Evolutionary conservation across 2,329 filamentous ascomycete species (phyloP).

Genomic region (Fusarium kyushuense): DNA sequence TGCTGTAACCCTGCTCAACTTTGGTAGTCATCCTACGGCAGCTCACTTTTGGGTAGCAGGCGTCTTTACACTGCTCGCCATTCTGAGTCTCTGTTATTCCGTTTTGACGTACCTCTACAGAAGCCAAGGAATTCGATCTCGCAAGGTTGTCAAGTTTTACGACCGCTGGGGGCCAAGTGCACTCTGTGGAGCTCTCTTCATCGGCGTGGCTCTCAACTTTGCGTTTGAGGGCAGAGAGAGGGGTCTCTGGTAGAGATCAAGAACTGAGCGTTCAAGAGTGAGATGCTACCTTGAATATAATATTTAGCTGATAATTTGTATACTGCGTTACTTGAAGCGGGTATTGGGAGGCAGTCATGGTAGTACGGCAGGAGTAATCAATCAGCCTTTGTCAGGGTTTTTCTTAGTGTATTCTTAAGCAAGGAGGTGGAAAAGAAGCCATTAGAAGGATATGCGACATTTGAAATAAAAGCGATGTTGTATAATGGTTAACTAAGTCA

Average conservation of each 20-base stretch:
- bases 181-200: slow-evolving; percentile 79
- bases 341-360: slow-evolving; percentile 17
- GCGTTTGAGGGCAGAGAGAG: slow-evolving; percentile 77
- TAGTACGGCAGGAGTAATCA: background rate
- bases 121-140: slow-evolving; percentile 83
- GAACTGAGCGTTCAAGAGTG: no score
- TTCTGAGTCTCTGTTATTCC: slow-evolving; percentile 83
- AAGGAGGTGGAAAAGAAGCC: slow-evolving; percentile 10
- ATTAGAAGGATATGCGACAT: background rate
- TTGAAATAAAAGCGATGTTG: slow-evolving; percentile 12
- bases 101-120: slow-evolving; percentile 89
- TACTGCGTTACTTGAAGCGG: slow-evolving; percentile 8
- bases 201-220: slow-evolving; percentile 84
- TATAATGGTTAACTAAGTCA: background rate
- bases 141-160: slow-evolving; percentile 90
- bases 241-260: slow-evolving; percentile 59
- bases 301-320: slow-evolving; percentile 10
- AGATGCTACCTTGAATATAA: background rate
- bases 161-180: slow-evolving; percentile 87
- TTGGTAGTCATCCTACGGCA: slow-evolving; percentile 69
- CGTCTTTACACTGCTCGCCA: slow-evolving; percentile 84
- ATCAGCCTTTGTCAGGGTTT: slow-evolving; percentile 13
- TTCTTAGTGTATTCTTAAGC: slow-evolving; percentile 7
- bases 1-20: slow-evolving; percentile 85
- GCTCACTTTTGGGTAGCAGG: slow-evolving; percentile 77